A percentile compares a stretch with the other conserved stretches of the same genome.
Conservation (phyloP, 306 rosid species). For the Coriaria nepalensis region DNA sequence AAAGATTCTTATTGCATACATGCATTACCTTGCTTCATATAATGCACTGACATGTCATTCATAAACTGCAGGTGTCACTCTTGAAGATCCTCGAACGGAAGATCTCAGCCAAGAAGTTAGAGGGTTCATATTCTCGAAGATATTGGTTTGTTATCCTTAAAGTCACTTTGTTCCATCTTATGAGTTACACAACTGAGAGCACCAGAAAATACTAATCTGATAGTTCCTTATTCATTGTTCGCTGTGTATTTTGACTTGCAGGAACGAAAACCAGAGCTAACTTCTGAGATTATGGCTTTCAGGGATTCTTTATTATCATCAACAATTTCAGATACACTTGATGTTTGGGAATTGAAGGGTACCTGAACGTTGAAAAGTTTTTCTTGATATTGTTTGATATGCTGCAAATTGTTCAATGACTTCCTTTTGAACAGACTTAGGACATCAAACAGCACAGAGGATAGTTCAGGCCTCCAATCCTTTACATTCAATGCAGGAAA, state of each 20-base stretch:
- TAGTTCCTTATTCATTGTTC: no score
- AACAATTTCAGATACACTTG: constrained; percentile 80
- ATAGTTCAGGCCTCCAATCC: constrained; percentile 97
- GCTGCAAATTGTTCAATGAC: constrained; percentile 9
- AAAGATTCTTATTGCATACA: no score
- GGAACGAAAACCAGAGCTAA: constrained; percentile 84
- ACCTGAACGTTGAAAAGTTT: constrained; percentile 14
- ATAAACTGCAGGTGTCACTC: constrained; percentile 56
- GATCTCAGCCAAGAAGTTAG: constrained; percentile 98
- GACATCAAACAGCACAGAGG: constrained; percentile 98
- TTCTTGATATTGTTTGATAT: not conserved
- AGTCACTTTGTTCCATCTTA: not conserved
- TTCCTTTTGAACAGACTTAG: constrained; percentile 54
- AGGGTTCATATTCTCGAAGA: constrained; percentile 91
- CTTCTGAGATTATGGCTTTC: constrained; percentile 85
- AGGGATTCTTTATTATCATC: constrained; percentile 88
- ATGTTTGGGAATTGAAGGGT: constrained; percentile 99
- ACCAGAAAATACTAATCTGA: no score
- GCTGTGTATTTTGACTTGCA: constrained; percentile 19
- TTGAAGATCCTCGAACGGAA: constrained; percentile 94
- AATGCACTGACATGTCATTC: not conserved
- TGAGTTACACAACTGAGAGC: constrained; percentile 3
- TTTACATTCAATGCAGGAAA: constrained; percentile 94
- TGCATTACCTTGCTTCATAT: not conserved
- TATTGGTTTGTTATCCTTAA: constrained; percentile 58